phyloP scores from a whole-genome alignment of 2,329 filamentous ascomycete species.

The Aspergillus jensenii region DNA sequence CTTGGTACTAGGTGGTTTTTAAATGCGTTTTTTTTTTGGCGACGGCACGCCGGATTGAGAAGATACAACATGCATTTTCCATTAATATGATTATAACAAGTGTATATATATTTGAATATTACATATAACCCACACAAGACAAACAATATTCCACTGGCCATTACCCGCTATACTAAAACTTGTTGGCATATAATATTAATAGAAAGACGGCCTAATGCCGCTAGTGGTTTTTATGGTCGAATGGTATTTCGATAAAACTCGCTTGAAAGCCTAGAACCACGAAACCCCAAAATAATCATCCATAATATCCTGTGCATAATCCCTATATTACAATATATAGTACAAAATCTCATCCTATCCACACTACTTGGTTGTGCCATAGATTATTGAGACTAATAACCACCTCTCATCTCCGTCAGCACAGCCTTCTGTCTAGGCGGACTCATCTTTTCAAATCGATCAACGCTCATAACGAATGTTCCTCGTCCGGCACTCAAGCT shows the following conservation, averaged over 20 bases:
- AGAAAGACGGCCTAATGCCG: too few relatives aligned
- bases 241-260: not conserved
- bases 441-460: constrained; percentile 68
- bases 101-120: too few relatives aligned
- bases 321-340: not conserved
- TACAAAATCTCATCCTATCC: not conserved
- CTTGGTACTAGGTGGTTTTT: too few relatives aligned
- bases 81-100: too few relatives aligned
- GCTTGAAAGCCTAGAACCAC: not conserved
- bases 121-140: too few relatives aligned
- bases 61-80: too few relatives aligned
- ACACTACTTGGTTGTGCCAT: not conserved
- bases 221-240: too few relatives aligned
- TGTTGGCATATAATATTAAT: too few relatives aligned
- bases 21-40: too few relatives aligned
- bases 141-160: too few relatives aligned
- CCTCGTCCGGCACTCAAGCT: constrained; percentile 84
- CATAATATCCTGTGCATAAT: not conserved
- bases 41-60: too few relatives aligned
- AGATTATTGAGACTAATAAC: constrained; percentile 16
- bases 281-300: not conserved
- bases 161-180: not conserved
- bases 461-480: constrained; percentile 72
- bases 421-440: constrained; percentile 60
- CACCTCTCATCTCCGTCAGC: constrained; percentile 46